Base-by-base conservation (phyloP, 306 rosid species). In the Inga leiocalycina region DNA sequence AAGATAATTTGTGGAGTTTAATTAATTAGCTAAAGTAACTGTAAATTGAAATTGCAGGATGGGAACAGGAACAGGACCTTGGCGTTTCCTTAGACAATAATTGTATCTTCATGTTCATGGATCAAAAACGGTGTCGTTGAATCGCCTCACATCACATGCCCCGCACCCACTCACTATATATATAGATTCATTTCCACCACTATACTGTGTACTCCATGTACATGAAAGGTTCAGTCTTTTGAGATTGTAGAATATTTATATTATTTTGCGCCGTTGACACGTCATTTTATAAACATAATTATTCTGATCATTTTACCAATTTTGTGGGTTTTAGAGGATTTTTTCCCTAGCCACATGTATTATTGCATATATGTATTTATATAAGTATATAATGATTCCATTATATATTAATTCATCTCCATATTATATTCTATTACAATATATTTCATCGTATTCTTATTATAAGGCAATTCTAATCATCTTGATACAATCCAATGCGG, bases 21-120 rank as follows among this genome's bases (percentile, higher is more conserved):
- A 30, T 64, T 52, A 45, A 39, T 45, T 45, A 45, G 10, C 13
- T 19, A 5, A 22, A 71, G 10, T 41, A 6, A 6, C 14, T 43
- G 4, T 20, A n/a, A 71, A 43, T 22, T 27, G 54, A 71, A n/a
- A 44, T 44, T 88, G 87, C 95, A 96, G 99, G 91, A 94, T 96
- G 97, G 97, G 97, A 73, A 94, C 98, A 1, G 97, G 91, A 72
- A 94, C 99, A 1, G 99, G 99, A 86, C 99, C 99, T 8, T 96
- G 99, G 97, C 89, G 92, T 34, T 90, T 92, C 84, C 92, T 94
- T 1, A 92, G 88, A 81, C 49, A 81, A 17, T 75, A 68, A 62
- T 27, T 62, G 68, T 39, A 39, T 39, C 43, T 39, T 39, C 8
- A 0, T 5, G 41, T 37, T 56, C 3, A 57, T 57, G 64, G 64